A percentile compares a stretch with the other conserved stretches of the same genome.
These are phyloP conservation scores for Agapanthus africanus DNA, from an alignment of 106 monocot genomes.

Conservation along the genomic window DNA sequence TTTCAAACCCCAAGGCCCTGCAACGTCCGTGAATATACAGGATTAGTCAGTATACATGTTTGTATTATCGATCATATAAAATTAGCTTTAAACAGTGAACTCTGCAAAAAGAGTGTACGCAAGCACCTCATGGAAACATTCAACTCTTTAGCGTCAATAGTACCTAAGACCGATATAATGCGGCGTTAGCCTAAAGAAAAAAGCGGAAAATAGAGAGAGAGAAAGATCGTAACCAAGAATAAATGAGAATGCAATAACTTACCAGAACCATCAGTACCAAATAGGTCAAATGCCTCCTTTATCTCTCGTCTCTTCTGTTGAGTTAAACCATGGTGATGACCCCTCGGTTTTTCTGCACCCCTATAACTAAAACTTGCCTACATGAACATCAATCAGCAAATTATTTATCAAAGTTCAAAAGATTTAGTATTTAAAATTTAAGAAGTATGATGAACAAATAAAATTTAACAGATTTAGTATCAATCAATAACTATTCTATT, in stretches of 20 bases:
- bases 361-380: conserved; percentile 23
- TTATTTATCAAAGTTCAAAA: neutral
- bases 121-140: conserved; percentile 90
- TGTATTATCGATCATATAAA: neutral
- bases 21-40: conserved; percentile 19
- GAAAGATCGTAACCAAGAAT: conserved; percentile 1
- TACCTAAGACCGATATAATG: conserved; percentile 37
- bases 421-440: neutral
- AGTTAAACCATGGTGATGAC: conserved; percentile 45
- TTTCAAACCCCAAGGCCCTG: conserved; percentile 98
- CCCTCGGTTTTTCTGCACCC: conserved; percentile 19
- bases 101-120: too few relatives aligned
- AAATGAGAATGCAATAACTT: conserved; percentile 11
- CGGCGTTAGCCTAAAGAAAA: neutral
- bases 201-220: neutral
- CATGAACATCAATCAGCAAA: neutral
- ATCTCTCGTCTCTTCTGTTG: conserved; percentile 76
- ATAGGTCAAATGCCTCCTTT: conserved; percentile 87
- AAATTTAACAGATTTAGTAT: too few relatives aligned
- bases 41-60: neutral
- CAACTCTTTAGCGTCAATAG: conserved; percentile 87
- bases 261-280: conserved; percentile 96
- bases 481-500: too few relatives aligned
- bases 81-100: too few relatives aligned
- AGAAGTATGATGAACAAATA: neutral